Base-by-base conservation (phyloP, 352 stramenopile species). In the Pythium dissotocum region DNA sequence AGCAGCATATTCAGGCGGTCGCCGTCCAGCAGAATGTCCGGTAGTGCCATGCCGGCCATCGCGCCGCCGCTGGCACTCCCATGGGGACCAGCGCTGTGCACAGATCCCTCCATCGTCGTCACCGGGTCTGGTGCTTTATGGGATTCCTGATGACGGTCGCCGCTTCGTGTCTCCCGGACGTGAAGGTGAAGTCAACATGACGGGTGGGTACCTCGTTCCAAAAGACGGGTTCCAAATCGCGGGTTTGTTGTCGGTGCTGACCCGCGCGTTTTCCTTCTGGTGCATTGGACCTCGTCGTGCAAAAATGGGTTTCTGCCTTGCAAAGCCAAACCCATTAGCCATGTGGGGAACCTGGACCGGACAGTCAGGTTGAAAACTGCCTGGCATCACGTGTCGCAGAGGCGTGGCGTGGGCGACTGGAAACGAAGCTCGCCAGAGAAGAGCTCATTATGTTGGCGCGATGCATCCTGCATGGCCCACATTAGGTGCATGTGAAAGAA, bases 1-100 rank as follows among this genome's bases (percentile, higher is more conserved):
- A 95, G 80, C 60, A 95, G 71, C 85, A 95, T 90, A 69, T 88
- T 88, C 52, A 95, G 80, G 4, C 85, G 79, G 71, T 95, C 87
- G 42, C 69, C 81, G 60, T 94, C 85, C 58, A 93, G 82, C 56
- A 91, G 62, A 30, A 91, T 78, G 62, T 88, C 81, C 16, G 79
- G 77, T 44, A 89, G 57, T 10, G 49, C 49, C 49, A 56, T 56
- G 26, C 21, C 48, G 2, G n/a, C 61, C 57, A 62, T 71, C 67
- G 38, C 55, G 63, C 40, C 33, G 53, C 63, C 56, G 18, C 58
- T 38, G 18, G 26, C 42, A 16, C 55, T 28, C 18, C 32, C 30
- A 59, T 56, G 28, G 49, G 49, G 12, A 16, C 53, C 32, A 24
- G 30, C 32, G 49, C 59, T 36, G 28, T 49, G 21, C 30, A 49